Conservation (phyloP, 169 alveolate species). For the Blepharisma undulans region DNA sequence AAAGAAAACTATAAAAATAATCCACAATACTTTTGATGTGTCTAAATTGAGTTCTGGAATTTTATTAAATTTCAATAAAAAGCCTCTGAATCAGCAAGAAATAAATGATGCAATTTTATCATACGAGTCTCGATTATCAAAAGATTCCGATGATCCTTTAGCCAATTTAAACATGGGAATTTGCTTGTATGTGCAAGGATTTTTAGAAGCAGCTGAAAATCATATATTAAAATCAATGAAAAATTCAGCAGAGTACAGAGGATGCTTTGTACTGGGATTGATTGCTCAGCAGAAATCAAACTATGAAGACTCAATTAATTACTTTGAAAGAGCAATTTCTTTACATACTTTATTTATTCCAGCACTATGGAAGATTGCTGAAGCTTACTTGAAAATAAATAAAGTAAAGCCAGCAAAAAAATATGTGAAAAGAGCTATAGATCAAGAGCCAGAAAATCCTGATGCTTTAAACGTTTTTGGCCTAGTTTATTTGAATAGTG, state of each 20-base stretch:
- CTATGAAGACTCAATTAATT: neutral
- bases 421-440: neutral
- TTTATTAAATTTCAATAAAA: neutral
- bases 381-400: neutral
- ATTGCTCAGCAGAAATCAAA: neutral
- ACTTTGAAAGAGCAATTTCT: neutral
- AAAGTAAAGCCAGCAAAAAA: neutral
- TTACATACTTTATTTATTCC: neutral
- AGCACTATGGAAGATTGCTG: neutral
- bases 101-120: neutral
- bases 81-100: neutral
- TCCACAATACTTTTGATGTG: neutral
- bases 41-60: neutral
- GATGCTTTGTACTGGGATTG: slow-evolving; percentile 8
- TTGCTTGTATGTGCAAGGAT: slow-evolving; percentile 4
- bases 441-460: neutral
- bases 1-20: neutral
- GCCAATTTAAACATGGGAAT: slow-evolving; percentile 26
- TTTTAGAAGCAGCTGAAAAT: slow-evolving; percentile 36
- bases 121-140: neutral
- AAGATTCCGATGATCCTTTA: neutral
- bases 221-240: neutral
- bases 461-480: neutral
- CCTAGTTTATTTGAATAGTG: neutral
- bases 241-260: neutral